These are phyloP conservation scores for Cladophialophora carrionii DNA, from an alignment of 2,329 filamentous ascomycete genomes.

Conservation along the genomic window DNA sequence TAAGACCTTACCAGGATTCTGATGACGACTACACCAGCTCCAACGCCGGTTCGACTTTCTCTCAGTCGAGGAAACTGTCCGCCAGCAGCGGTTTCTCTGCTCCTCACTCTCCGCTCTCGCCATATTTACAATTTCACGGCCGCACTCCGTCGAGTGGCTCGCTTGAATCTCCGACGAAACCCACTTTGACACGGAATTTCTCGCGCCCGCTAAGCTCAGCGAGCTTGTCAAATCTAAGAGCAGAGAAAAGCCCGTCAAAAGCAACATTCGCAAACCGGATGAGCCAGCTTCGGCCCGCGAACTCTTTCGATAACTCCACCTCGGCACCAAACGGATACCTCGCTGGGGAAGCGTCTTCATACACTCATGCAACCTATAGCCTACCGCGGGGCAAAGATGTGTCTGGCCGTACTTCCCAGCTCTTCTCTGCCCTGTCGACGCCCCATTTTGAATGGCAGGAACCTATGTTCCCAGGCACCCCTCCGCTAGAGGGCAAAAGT, in stretches of 20 bases:
- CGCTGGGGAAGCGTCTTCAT: conserved; percentile 62
- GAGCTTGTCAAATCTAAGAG: conserved; percentile 44
- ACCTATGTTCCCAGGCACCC: conserved; percentile 51
- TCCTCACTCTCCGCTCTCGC: conserved; percentile 66
- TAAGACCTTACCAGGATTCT: conserved; percentile 60
- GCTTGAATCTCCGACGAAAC: conserved; percentile 62
- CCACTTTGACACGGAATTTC: conserved; percentile 68
- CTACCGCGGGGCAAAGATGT: conserved; percentile 81
- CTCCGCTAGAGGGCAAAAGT: conserved; percentile 39
- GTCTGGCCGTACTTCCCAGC: conserved; percentile 65
- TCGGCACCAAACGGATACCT: conserved; percentile 32
- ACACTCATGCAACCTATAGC: conserved; percentile 82
- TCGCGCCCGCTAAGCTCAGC: conserved; percentile 81
- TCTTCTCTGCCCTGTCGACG: conserved; percentile 60
- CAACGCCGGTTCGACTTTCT: conserved; percentile 63
- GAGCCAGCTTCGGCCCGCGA: conserved; percentile 27
- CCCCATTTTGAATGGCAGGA: conserved; percentile 68
- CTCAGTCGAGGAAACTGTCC: conserved; percentile 76
- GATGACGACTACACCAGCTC: conserved; percentile 71
- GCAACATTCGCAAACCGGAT: conserved; percentile 23
- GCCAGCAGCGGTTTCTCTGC: conserved; percentile 67
- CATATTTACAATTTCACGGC: conserved; percentile 63
- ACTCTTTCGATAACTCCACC: conserved; percentile 37
- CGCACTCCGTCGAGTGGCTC: conserved; percentile 85
- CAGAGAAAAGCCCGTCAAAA: conserved; percentile 33